These are phyloP conservation scores for Coemansia sp. DNA, from an alignment of 371 early-diverging fungal species.

Conservation along the genomic window DNA sequence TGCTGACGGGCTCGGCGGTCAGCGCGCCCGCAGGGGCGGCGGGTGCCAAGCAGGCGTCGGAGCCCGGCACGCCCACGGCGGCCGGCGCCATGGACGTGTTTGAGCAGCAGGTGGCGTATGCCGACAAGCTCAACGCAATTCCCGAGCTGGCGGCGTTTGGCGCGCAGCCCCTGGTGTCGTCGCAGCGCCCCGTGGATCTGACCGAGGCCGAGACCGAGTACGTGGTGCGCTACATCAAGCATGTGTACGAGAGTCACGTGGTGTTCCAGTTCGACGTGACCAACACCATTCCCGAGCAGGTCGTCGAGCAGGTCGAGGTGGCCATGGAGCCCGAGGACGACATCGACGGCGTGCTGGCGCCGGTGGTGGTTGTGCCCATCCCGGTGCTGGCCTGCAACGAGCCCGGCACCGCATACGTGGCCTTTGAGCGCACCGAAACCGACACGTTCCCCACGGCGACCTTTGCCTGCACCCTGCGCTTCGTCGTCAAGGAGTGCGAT, in stretches of 20 bases:
- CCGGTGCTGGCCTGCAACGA: slow-evolving; percentile 72
- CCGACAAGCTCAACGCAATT: slow-evolving; percentile 71
- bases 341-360: slow-evolving; percentile 39
- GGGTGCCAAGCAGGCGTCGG: slow-evolving; percentile 6
- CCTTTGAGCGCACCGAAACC: slow-evolving; percentile 54
- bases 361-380: slow-evolving; percentile 53
- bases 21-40: slow-evolving; percentile 14
- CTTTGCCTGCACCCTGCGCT: slow-evolving; percentile 87
- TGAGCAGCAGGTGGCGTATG: slow-evolving; percentile 72
- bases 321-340: slow-evolving; percentile 78
- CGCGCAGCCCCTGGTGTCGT: slow-evolving; percentile 75
- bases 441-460: slow-evolving; percentile 54
- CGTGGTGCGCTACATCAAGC: slow-evolving; percentile 87
- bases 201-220: slow-evolving; percentile 97
- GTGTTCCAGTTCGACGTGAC: slow-evolving; percentile 95
- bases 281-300: slow-evolving; percentile 90
- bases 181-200: slow-evolving; percentile 71
- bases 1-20: slow-evolving; percentile 29
- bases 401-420: slow-evolving; percentile 82
- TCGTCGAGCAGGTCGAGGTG: slow-evolving; percentile 89
- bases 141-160: slow-evolving; percentile 86
- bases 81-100: slow-evolving; percentile 48
- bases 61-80: slow-evolving; percentile 21
- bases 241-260: slow-evolving; percentile 84
- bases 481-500: slow-evolving; percentile 92